Evolutionary conservation across 176 grass and related monocot species (phyloP).

Genomic region (Calamus simplicifolius): DNA sequence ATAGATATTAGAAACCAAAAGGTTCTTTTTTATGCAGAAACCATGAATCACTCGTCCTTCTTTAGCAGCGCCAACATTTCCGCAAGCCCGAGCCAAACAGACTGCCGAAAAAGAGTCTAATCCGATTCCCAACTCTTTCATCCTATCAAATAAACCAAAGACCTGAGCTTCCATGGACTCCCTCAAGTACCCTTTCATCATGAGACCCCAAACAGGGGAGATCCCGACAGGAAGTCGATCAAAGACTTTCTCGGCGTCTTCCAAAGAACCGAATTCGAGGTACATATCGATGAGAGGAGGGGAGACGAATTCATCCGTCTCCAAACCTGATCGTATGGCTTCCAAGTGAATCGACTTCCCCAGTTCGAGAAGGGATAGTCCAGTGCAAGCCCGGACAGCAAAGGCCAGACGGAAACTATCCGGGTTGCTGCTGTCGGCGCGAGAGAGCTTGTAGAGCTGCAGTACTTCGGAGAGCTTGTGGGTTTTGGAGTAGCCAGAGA

Average conservation of each 20-base stretch:
- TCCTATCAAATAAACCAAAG: slow-evolving; percentile 2
- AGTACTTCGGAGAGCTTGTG: slow-evolving; percentile 4
- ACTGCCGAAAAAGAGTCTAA: slow-evolving; percentile 4
- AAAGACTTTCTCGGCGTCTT: slow-evolving; percentile 16
- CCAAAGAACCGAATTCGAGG: not conserved
- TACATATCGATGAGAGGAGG: slow-evolving; percentile 14
- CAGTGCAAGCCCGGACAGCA: slow-evolving; percentile 11
- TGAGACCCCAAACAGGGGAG: slow-evolving; percentile 6
- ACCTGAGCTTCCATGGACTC: not conserved
- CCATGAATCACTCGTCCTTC: slow-evolving; percentile 6
- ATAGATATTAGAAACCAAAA: slow-evolving; percentile 2
- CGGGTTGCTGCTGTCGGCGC: not conserved
- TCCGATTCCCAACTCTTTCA: slow-evolving; percentile 3
- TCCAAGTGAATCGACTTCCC: slow-evolving; percentile 17
- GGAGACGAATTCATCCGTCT: slow-evolving; percentile 11
- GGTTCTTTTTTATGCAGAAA: slow-evolving; percentile 7
- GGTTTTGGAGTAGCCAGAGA: slow-evolving; percentile 7
- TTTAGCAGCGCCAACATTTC: slow-evolving; percentile 3
- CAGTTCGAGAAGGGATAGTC: not conserved
- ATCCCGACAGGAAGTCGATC: not conserved
- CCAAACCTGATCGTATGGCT: slow-evolving; percentile 9
- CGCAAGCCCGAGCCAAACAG: slow-evolving; percentile 17
- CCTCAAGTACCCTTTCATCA: slow-evolving; percentile 19
- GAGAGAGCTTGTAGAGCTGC: not conserved
- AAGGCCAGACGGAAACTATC: slow-evolving; percentile 19